These are phyloP conservation scores for Ophiocordyceps polyrhachis-furcata DNA, from an alignment of 2,329 filamentous ascomycete species.

Conservation along the genomic window DNA sequence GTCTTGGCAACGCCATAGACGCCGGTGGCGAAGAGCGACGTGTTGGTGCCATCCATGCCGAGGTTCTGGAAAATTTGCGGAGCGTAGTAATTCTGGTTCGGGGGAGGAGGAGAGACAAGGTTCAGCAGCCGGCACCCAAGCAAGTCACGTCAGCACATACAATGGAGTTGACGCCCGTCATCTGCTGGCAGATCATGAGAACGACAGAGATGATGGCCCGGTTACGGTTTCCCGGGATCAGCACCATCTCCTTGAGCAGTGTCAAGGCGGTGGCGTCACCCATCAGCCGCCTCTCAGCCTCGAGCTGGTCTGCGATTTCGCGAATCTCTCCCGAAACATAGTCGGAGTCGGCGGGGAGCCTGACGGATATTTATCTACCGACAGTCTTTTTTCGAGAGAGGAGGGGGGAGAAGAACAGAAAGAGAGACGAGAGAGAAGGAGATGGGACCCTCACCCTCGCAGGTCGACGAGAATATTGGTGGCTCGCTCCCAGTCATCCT, in stretches of 20 bases:
- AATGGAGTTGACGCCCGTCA: slow-evolving; percentile 42
- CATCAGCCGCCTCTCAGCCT: slow-evolving; percentile 38
- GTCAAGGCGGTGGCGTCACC: slow-evolving; percentile 34
- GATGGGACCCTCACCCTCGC: slow-evolving; percentile 11
- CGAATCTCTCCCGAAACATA: slow-evolving; percentile 40
- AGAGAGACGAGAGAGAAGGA: not conserved
- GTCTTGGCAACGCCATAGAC: slow-evolving; percentile 59
- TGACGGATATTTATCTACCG: slow-evolving; percentile 3
- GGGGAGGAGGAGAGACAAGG: not conserved
- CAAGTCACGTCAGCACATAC: slow-evolving; percentile 12
- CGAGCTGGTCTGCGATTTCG: slow-evolving; percentile 43
- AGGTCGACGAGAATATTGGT: slow-evolving; percentile 34
- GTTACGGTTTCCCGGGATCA: slow-evolving; percentile 40
- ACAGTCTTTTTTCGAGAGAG: no score
- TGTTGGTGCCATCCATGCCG: slow-evolving; percentile 35
- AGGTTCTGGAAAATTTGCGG: slow-evolving; percentile 50
- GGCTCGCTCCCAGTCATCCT: slow-evolving; percentile 49
- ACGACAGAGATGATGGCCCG: slow-evolving; percentile 42
- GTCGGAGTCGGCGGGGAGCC: slow-evolving; percentile 31
- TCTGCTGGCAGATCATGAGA: slow-evolving; percentile 50
- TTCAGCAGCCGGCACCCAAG: not conserved
- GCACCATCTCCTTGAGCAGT: slow-evolving; percentile 45
- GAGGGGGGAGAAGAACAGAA: not conserved
- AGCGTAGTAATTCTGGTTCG: slow-evolving; percentile 40
- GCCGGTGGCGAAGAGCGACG: slow-evolving; percentile 52